A percentile compares a stretch with the other conserved stretches of the same genome.
phyloP scores from a whole-genome alignment of 83 land plant genomes.

The Picea abies region DNA sequence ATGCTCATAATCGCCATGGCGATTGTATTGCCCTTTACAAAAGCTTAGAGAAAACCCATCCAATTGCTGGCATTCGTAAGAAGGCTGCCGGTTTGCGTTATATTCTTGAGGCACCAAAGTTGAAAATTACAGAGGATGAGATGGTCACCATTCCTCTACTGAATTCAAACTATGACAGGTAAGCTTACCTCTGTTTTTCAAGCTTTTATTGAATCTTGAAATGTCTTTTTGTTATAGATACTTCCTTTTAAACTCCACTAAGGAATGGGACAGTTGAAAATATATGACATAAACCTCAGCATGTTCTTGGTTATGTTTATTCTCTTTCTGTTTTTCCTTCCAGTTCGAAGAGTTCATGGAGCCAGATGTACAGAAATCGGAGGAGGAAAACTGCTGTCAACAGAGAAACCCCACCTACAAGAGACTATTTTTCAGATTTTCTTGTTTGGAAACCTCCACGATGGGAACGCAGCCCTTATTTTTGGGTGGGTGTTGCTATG shows the following conservation, averaged over 20 bases:
- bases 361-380: conserved; percentile 46
- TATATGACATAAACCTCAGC: neutral
- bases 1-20: conserved; percentile 85
- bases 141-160: conserved; percentile 93
- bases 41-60: conserved; percentile 77
- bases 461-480: conserved; percentile 77
- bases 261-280: neutral
- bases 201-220: neutral
- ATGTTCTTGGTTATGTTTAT: conserved; percentile 10
- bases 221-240: neutral
- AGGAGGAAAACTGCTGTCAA: conserved; percentile 30
- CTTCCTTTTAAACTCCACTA: neutral
- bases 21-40: conserved; percentile 90
- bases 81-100: conserved; percentile 94
- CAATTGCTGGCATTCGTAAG: conserved; percentile 68
- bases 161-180: conserved; percentile 87
- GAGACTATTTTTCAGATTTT: conserved; percentile 77
- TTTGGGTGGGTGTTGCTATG: conserved; percentile 82
- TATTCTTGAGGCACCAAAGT: conserved; percentile 95
- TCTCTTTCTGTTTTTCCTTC: conserved; percentile 14
- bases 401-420: conserved; percentile 50
- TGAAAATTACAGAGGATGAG: conserved; percentile 92
- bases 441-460: conserved; percentile 84
- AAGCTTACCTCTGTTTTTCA: neutral
- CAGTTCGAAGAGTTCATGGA: conserved; percentile 4